Evolutionary conservation across 257 asterid genomes (phyloP).

Genomic region (Gentiana straminea): DNA sequence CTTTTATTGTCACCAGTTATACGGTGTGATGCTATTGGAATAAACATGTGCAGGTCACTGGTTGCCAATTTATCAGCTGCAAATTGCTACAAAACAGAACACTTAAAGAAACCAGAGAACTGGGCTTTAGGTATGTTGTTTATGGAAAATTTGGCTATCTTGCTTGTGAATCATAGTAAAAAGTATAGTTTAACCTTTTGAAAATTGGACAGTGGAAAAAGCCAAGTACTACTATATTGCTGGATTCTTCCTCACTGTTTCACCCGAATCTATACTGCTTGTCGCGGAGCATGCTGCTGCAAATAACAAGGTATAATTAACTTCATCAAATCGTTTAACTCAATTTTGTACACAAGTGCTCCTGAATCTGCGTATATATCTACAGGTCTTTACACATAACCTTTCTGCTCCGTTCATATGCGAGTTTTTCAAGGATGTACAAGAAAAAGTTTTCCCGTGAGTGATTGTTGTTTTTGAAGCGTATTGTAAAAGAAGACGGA

Average conservation of each 20-base stretch:
- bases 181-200: no score
- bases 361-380: slow-evolving; percentile 13
- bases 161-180: no score
- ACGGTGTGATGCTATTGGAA: no score
- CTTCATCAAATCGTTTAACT: background rate
- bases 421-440: slow-evolving; percentile 84
- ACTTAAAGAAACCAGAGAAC: slow-evolving; percentile 68
- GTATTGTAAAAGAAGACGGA: background rate
- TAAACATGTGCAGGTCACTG: slow-evolving; percentile 54
- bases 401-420: slow-evolving; percentile 96
- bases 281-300: slow-evolving; percentile 98
- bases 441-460: slow-evolving; percentile 72
- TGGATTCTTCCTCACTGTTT: slow-evolving; percentile 94
- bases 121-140: slow-evolving; percentile 65
- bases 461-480: slow-evolving; percentile 16
- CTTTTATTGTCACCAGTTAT: no score
- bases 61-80: slow-evolving; percentile 92
- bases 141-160: no score
- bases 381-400: slow-evolving; percentile 69
- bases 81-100: slow-evolving; percentile 77
- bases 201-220: slow-evolving; percentile 60
- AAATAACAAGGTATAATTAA: slow-evolving; percentile 55
- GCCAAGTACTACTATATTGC: slow-evolving; percentile 90
- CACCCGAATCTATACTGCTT: slow-evolving; percentile 85
- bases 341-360: slow-evolving; percentile 6